Evolutionary conservation across 1,284 basidiomycete genomes (phyloP).

Genomic region (Ceraceosorus guamensis): DNA sequence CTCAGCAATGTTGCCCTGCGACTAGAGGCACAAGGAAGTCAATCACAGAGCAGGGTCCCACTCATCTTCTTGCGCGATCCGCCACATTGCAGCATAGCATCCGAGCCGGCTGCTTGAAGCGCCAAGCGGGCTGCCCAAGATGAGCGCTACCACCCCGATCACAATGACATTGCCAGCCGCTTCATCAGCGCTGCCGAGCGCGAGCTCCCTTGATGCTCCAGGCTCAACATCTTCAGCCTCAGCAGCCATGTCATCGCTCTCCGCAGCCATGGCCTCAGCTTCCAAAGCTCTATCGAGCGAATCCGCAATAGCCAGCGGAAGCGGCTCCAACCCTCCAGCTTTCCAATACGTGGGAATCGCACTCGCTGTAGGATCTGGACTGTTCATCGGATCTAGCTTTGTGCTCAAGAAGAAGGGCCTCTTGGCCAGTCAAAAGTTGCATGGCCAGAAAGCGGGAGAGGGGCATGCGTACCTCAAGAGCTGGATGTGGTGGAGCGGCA

Average conservation of each 20-base stretch:
- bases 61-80: too few species aligned
- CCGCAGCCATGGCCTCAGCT: conserved; percentile 31
- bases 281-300: conserved; percentile 33
- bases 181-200: too few species aligned
- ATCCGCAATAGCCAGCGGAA: conserved; percentile 22
- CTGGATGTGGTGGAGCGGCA: conserved; percentile 45
- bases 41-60: too few species aligned
- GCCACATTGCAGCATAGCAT: too few species aligned
- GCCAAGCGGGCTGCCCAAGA: too few species aligned
- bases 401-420: conserved; percentile 75
- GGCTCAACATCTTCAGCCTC: conserved; percentile 17
- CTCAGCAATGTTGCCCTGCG: too few species aligned
- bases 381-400: conserved; percentile 87
- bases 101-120: too few species aligned
- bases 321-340: conserved; percentile 29
- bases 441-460: conserved; percentile 67
- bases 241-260: conserved; percentile 25
- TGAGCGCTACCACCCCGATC: too few species aligned
- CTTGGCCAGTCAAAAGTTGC: conserved; percentile 48
- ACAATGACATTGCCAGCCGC: too few species aligned
- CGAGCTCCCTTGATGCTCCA: conserved; percentile 1
- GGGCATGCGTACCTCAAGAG: conserved; percentile 77
- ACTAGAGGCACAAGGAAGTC: too few species aligned
- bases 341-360: conserved; percentile 59
- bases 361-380: conserved; percentile 72